These are phyloP conservation scores for Aureobasidium sp. DNA, from an alignment of 2,329 filamentous ascomycete species.

Conservation along the genomic window DNA sequence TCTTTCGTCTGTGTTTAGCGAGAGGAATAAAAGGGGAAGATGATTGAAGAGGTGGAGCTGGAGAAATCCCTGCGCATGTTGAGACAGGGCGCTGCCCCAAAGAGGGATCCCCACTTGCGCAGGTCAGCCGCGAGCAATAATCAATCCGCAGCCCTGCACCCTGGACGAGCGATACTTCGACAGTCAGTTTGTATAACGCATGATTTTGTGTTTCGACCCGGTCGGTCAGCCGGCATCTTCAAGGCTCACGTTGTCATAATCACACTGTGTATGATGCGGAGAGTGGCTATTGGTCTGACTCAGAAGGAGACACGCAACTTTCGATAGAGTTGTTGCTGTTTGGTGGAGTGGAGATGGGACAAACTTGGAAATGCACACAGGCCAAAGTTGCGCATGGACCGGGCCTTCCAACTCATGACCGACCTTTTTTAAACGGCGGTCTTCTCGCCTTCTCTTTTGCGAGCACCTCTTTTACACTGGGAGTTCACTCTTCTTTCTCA, in stretches of 20 bases:
- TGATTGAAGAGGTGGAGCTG: background rate
- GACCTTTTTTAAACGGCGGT: background rate
- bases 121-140: background rate
- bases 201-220: background rate
- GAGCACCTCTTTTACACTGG: background rate
- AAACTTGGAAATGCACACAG: background rate
- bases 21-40: background rate
- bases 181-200: background rate
- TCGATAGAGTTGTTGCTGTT: background rate
- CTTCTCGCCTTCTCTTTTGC: background rate
- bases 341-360: background rate
- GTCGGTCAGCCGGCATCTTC: background rate
- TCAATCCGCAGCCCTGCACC: background rate
- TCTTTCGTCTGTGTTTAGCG: background rate
- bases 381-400: conserved; percentile 5
- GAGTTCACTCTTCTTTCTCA: background rate
- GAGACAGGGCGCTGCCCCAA: background rate
- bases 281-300: background rate
- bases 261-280: background rate
- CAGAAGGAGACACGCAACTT: background rate
- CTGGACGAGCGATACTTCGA: background rate
- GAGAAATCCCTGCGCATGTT: background rate
- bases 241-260: background rate
- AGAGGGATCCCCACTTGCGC: background rate
- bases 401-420: background rate